Evolutionary conservation across 768 basidiomycete species (phyloP), one percentile per base, ranked within the genome.

Genomic region (Hemileccinum impolitum): DNA sequence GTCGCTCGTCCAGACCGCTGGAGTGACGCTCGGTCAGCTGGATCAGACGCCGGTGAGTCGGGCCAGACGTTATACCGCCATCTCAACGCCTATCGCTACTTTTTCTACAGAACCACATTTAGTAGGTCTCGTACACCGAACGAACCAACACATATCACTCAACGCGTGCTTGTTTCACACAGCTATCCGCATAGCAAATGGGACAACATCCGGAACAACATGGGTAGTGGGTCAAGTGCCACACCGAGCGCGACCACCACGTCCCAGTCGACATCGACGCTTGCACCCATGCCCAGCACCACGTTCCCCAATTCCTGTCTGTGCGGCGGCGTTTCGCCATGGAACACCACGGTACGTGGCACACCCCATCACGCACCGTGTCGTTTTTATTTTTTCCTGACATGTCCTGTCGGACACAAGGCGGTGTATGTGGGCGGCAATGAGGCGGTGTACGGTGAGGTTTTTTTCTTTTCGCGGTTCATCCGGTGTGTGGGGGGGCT

Each of bases 131-230:
- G 12, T 30, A 1, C 36, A 12, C 9, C 0, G 6, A 25, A 17
- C 32, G 43, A 21, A 4, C 11, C 2, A n/a, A 19, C 18, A 15
- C 28, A 10, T 10, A 9, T 28, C 28, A 25, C 28, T 51, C 35
- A 52, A 9, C n/a, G n/a, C n/a, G 9, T 28, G 26, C 9, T 9
- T 30, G 28, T 30, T 9, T 30, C 21, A 11, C 9, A 14, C 5
- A 84, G 81, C 60, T 86, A 71, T 68, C 85, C 85, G 7, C 71
- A 78, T 58, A 85, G 82, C 68, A 80, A 81, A 57, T 89, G 80
- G 78, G 80, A 81, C 63, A 87, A 87, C 63, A 76, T 87, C 56
- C 75, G 75, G 21, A 77, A 68, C 63, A 84, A 84, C 66, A 84
- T 87, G 77, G 77, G 73, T n/a, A 46, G 52, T 18, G 50, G 52